Evolutionary conservation across 1,284 basidiomycete species (phyloP), one percentile per base, ranked within the genome.

Genomic region (Mycena sp.): DNA sequence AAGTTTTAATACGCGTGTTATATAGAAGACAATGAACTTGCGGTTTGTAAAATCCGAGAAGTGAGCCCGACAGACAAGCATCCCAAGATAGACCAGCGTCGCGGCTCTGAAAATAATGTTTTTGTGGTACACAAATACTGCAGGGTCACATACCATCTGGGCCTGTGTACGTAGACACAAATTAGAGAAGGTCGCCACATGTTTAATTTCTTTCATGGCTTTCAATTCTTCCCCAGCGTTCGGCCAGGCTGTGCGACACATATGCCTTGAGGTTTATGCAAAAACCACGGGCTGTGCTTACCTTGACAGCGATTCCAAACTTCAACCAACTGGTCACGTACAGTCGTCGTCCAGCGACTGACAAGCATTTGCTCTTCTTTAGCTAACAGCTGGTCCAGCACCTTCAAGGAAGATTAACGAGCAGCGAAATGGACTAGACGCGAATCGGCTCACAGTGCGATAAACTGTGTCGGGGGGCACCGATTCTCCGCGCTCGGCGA

Each of bases 121-220:
- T 29, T 32, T 25, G 16, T 32, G 14, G 35, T 17, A 10, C 32
- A 21, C 7, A 23, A 37, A 16, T 17, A 12, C n/a, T n/a, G 28
- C 28, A 38, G 26, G 7, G 7, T 9, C 2, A 46, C 57, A 16
- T n/a, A 65, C 66, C 43, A 68, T 61, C 19, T 68, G 63, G 16
- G 61, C 61, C 19, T 65, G 63, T 23, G 61, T 45, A 4, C 67
- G 56, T 44, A 65, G 32, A 7, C 52, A 88, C 10, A 87, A 86
- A 61, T 90, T 90, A 0, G 88, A 89, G 0, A 91, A 76, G 4
- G 84, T 79, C 2, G 80, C 80, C 4, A 89, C 79, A 44, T 87
- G 80, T 1, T 76, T 77, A 10, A 60, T 53, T 21, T 16, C 50
- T 44, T 63, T 60, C 21, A 68, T 60, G 17, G 55, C 45, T 23